Evolutionary conservation across 1,139 yeast species (phyloP).

Genomic region (Hansenula sp.): DNA sequence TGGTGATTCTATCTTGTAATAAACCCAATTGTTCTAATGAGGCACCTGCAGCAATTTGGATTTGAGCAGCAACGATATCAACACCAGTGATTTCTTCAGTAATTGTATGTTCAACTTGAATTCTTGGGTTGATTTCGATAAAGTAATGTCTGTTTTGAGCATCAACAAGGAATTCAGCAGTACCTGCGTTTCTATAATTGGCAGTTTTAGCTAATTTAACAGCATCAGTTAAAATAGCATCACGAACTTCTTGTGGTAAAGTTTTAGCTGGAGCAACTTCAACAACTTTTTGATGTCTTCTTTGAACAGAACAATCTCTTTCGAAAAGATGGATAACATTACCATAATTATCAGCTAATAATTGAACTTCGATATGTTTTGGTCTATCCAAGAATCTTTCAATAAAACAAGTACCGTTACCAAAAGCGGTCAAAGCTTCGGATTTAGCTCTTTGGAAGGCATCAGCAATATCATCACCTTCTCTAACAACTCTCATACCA

Average conservation of each 20-base stretch:
- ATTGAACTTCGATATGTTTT: constrained; percentile 96
- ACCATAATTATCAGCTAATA: constrained; percentile 90
- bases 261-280: constrained; percentile 99
- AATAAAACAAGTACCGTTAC: constrained; percentile 97
- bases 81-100: constrained; percentile 99
- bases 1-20: constrained; percentile 88
- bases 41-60: constrained; percentile 99
- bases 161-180: constrained; percentile 97
- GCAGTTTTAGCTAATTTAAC: constrained; percentile 86
- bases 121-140: constrained; percentile 97
- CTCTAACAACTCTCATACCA: constrained; percentile 99
- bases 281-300: constrained; percentile 98
- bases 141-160: constrained; percentile 92
- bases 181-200: constrained; percentile 95
- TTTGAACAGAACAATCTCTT: constrained; percentile 98
- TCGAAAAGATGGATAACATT: constrained; percentile 94
- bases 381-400: constrained; percentile 95
- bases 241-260: constrained; percentile 74
- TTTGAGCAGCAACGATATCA: constrained; percentile 97
- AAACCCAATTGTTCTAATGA: constrained; percentile 86
- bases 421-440: constrained; percentile 92
- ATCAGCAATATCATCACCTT: constrained; percentile 89
- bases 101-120: constrained; percentile 97
- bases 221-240: constrained; percentile 90
- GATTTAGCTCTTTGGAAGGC: constrained; percentile 93